Percentiles rank a stretch among this genome's conserved stretches.
phyloP scores from a whole-genome alignment of 345 rosid species.

The Corymbia maculata region DNA sequence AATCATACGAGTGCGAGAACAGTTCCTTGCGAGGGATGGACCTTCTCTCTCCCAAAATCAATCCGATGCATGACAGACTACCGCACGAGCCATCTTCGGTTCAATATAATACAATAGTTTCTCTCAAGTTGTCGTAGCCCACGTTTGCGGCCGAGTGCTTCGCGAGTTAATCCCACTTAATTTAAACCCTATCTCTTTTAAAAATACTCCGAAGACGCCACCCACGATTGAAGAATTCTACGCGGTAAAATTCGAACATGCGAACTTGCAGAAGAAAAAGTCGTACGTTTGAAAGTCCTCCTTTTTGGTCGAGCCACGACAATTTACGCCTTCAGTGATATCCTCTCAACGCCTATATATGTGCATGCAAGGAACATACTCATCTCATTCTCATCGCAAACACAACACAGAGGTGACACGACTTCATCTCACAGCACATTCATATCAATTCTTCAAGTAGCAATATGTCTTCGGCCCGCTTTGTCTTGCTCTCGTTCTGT shows the following conservation, averaged over 20 bases:
- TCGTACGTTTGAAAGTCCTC: background rate
- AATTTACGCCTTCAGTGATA: background rate
- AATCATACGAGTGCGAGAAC: background rate
- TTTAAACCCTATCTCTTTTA: background rate
- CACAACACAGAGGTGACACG: background rate
- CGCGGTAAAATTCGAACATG: background rate
- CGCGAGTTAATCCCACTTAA: background rate
- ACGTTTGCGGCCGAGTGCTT: background rate
- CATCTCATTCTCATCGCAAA: too few species aligned
- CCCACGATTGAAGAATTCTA: background rate
- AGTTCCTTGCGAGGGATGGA: background rate
- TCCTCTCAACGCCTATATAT: background rate
- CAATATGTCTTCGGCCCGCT: constrained; percentile 8
- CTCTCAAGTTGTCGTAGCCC: background rate
- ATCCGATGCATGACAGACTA: background rate
- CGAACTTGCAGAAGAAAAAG: background rate
- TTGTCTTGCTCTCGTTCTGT: background rate
- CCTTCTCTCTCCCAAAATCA: background rate
- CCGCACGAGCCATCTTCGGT: background rate
- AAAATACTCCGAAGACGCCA: background rate
- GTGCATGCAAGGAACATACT: background rate
- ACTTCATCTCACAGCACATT: background rate
- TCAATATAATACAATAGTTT: background rate
- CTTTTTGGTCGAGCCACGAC: background rate
- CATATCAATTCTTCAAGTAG: background rate